Conservation (phyloP, 495 filamentous ascomycete species). For the Neurospora sp. region DNA sequence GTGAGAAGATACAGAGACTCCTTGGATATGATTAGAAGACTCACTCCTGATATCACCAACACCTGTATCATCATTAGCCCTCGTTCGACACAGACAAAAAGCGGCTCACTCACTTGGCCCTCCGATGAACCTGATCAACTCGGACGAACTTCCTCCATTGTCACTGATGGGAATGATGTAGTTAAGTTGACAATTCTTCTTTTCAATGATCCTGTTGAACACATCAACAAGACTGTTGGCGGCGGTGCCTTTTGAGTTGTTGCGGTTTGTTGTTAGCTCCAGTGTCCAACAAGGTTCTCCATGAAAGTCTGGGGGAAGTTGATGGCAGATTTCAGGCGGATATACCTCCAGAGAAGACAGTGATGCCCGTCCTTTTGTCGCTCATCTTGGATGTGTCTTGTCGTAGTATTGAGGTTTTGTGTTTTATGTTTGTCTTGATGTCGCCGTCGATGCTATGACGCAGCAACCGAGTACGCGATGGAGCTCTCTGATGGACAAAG, state of each 20-base stretch:
- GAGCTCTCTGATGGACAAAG: not conserved
- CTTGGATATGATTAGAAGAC: slow-evolving; percentile 13
- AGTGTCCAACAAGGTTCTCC: not conserved
- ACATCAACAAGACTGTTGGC: slow-evolving; percentile 92
- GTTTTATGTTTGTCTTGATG: not conserved
- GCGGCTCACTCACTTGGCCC: slow-evolving; percentile 47
- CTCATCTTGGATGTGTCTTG: not conserved
- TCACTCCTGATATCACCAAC: slow-evolving; percentile 86
- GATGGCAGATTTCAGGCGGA: not conserved
- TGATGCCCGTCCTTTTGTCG: slow-evolving; percentile 9
- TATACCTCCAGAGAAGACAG: slow-evolving; percentile 22
- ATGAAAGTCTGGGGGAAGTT: not conserved
- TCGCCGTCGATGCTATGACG: slow-evolving; percentile 1
- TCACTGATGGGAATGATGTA: slow-evolving; percentile 93
- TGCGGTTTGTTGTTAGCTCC: not conserved
- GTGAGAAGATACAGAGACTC: too few relatives aligned
- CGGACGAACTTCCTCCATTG: slow-evolving; percentile 86
- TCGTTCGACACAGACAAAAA: not conserved
- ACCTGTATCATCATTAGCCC: slow-evolving; percentile 28
- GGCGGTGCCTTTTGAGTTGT: slow-evolving; percentile 59
- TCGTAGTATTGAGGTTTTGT: not conserved
- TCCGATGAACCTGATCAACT: slow-evolving; percentile 86
- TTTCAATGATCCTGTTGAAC: slow-evolving; percentile 63
- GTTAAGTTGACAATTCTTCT: slow-evolving; percentile 57
- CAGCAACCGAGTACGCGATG: not conserved